A percentile compares a stretch with the other conserved stretches of the same genome.
These are phyloP conservation scores for Pouteria campechiana DNA, from an alignment of 179 eudicot genomes.

Conservation along the genomic window DNA sequence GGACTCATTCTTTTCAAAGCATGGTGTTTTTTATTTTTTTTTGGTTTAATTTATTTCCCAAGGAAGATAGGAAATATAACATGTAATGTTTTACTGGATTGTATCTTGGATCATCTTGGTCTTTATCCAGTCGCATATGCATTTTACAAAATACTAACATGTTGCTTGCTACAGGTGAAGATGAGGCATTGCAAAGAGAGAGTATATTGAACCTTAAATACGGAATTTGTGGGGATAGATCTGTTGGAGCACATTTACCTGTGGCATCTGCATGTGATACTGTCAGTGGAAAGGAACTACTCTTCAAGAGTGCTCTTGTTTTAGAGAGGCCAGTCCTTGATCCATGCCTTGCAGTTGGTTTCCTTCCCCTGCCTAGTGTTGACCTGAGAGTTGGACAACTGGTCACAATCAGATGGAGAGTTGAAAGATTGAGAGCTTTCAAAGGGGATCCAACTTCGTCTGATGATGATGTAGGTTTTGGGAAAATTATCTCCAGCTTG, in stretches of 20 bases:
- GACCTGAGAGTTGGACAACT: constrained; percentile 90
- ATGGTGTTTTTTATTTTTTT: too few relatives aligned
- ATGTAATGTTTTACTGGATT: too few relatives aligned
- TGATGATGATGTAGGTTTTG: constrained; percentile 41
- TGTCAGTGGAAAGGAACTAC: constrained; percentile 27
- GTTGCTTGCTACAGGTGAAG: constrained; percentile 36
- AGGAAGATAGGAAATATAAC: too few relatives aligned
- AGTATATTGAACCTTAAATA: constrained; percentile 69
- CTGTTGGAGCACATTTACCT: constrained; percentile 76
- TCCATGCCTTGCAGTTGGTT: constrained; percentile 96
- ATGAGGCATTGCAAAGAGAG: constrained; percentile 29
- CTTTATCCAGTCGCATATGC: too few relatives aligned
- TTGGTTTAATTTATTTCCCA: too few relatives aligned
- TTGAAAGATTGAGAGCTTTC: constrained; percentile 76
- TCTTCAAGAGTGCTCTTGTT: constrained; percentile 71
- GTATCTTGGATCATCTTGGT: too few relatives aligned
- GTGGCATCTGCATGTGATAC: constrained; percentile 27
- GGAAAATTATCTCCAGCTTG: neutral
- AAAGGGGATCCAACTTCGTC: constrained; percentile 29
- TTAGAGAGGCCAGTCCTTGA: constrained; percentile 88
- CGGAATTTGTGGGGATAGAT: constrained; percentile 59
- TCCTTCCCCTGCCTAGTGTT: constrained; percentile 82
- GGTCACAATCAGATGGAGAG: constrained; percentile 84
- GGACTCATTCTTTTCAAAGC: too few relatives aligned
- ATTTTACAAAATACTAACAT: too few relatives aligned